Conservation (phyloP, 73 alveolate species). For the Tetrahymena thermophila region DNA sequence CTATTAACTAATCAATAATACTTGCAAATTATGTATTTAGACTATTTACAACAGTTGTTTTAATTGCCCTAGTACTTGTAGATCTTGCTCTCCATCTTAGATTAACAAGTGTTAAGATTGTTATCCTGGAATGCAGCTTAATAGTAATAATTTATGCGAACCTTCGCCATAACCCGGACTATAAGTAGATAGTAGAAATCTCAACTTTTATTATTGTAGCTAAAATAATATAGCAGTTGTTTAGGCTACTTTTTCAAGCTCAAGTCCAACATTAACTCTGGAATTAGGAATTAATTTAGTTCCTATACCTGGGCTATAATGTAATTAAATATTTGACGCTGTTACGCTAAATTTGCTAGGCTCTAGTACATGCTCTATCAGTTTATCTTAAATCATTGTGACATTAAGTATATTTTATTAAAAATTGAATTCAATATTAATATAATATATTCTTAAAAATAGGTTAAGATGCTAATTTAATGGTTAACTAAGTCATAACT, state of each 20-base stretch:
- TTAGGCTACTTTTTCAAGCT: not conserved
- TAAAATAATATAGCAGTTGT: not conserved
- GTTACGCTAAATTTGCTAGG: not conserved
- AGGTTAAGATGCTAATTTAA: not conserved
- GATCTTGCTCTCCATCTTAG: not conserved
- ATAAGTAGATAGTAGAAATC: no score
- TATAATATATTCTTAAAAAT: no score
- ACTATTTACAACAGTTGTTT: no score
- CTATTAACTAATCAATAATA: no score
- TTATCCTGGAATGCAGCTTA: not conserved
- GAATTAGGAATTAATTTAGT: not conserved
- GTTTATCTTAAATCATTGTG: not conserved
- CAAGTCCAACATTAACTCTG: not conserved
- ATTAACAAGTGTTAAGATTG: not conserved
- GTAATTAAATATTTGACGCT: not conserved
- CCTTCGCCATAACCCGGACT: no score
- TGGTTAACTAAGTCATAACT: not conserved
- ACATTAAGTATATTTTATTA: not conserved
- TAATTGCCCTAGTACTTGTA: not conserved
- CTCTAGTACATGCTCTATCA: not conserved
- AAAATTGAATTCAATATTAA: no score
- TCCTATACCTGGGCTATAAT: not conserved
- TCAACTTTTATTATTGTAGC: not conserved
- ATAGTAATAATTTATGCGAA: no score
- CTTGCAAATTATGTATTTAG: no score